A percentile compares a stretch with the other conserved stretches of the same genome.
Evolutionary conservation across 306 rosid genomes (phyloP).

Genomic region (Ochetophila trinervis): DNA sequence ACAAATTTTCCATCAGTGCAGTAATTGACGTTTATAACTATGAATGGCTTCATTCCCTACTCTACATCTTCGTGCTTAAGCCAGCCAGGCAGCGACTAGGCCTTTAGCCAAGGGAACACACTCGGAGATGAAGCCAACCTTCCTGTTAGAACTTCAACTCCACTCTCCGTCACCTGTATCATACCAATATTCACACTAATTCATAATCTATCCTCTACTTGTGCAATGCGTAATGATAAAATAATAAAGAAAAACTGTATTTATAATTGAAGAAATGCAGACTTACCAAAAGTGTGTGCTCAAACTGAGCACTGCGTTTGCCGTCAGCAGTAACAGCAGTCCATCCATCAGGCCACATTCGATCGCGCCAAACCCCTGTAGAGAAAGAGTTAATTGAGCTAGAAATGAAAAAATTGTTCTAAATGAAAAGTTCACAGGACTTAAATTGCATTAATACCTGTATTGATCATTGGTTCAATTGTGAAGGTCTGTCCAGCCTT

Average conservation of each 20-base stretch:
- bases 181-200: background rate
- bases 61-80: background rate
- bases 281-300: constrained; percentile 87
- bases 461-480: constrained; percentile 95
- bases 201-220: background rate
- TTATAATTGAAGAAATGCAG: background rate
- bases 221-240: background rate
- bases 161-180: constrained; percentile 77
- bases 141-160: constrained; percentile 88
- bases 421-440: background rate
- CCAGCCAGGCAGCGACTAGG: constrained; percentile 18
- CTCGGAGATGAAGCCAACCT: constrained; percentile 76
- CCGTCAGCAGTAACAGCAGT: constrained; percentile 82
- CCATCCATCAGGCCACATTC: constrained; percentile 99
- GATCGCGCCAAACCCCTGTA: constrained; percentile 87
- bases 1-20: background rate
- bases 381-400: constrained; percentile 10
- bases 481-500: constrained; percentile 94
- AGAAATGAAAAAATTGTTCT: background rate
- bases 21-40: too few species aligned
- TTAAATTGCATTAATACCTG: constrained; percentile 46
- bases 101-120: constrained; percentile 73
- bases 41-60: background rate
- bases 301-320: constrained; percentile 94
- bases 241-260: background rate